These are phyloP conservation scores for Ziziphus jujuba DNA, from an alignment of 306 rosid genomes.

Conservation along the genomic window DNA sequence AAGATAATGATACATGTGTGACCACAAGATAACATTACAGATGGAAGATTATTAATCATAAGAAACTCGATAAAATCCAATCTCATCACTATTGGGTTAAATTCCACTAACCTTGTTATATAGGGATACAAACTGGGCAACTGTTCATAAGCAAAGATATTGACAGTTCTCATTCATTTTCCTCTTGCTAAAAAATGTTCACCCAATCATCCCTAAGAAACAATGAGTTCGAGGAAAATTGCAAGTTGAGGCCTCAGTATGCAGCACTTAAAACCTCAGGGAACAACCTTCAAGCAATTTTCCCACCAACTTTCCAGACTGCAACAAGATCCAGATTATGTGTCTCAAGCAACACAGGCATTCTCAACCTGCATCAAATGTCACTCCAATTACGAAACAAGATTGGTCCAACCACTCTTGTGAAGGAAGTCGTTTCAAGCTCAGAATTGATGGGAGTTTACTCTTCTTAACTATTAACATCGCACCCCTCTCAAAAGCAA, in stretches of 20 bases:
- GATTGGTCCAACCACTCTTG: constrained; percentile 11
- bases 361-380: constrained; percentile 22
- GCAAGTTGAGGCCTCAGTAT: constrained; percentile 15
- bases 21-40: not conserved
- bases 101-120: constrained; percentile 13
- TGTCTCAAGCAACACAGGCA: constrained; percentile 26
- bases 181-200: not conserved
- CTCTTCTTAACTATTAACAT: not conserved
- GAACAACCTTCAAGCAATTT: constrained; percentile 17
- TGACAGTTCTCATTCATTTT: constrained; percentile 11
- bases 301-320: constrained; percentile 16
- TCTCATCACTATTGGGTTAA: constrained; percentile 3
- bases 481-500: not conserved
- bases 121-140: constrained; percentile 2
- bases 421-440: not conserved
- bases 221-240: constrained; percentile 9
- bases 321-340: constrained; percentile 25
- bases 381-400: constrained; percentile 20
- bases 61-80: not conserved
- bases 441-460: not conserved
- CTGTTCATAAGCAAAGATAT: constrained; percentile 6
- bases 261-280: constrained; percentile 20
- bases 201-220: constrained; percentile 12
- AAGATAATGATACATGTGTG: not conserved
- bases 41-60: not conserved